phyloP scores from a whole-genome alignment of 345 rosid species.

The Kandelia obovata region DNA sequence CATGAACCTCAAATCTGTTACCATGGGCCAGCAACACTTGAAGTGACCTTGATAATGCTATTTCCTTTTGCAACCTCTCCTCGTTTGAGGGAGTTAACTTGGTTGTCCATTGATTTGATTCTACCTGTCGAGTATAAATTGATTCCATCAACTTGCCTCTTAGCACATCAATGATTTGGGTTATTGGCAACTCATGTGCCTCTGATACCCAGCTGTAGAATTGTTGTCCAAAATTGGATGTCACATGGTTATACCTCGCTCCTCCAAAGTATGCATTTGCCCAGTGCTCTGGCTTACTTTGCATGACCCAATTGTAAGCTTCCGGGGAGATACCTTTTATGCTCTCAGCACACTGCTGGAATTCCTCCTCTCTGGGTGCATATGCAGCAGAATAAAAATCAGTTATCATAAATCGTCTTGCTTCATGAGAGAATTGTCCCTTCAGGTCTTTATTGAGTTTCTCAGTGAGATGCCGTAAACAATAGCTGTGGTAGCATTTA shows the following conservation, averaged over 20 bases:
- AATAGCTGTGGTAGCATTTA: constrained; percentile 69
- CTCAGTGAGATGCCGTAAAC: constrained; percentile 77
- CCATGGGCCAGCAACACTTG: constrained; percentile 52
- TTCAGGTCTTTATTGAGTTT: constrained; percentile 67
- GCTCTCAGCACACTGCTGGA: constrained; percentile 54
- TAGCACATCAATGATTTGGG: constrained; percentile 71
- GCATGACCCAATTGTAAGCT: constrained; percentile 77
- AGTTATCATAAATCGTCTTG: constrained; percentile 71
- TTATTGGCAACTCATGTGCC: constrained; percentile 84
- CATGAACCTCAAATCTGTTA: constrained; percentile 63
- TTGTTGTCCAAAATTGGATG: constrained; percentile 65
- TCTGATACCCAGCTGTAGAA: constrained; percentile 93
- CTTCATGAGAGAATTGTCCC: constrained; percentile 92
- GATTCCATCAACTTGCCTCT: constrained; percentile 88
- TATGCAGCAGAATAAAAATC: constrained; percentile 82
- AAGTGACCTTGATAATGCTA: constrained; percentile 42
- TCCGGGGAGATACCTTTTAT: constrained; percentile 75
- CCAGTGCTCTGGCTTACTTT: constrained; percentile 91
- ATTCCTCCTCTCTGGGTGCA: constrained; percentile 58
- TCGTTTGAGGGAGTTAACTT: constrained; percentile 73
- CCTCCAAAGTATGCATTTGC: constrained; percentile 78
- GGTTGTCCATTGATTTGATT: constrained; percentile 68
- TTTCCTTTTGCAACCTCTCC: constrained; percentile 67
- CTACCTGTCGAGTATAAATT: constrained; percentile 58
- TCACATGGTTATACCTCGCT: constrained; percentile 73